Base-by-base conservation (phyloP, 2,329 filamentous ascomycete genomes). In the Coniochaeta sp. region DNA sequence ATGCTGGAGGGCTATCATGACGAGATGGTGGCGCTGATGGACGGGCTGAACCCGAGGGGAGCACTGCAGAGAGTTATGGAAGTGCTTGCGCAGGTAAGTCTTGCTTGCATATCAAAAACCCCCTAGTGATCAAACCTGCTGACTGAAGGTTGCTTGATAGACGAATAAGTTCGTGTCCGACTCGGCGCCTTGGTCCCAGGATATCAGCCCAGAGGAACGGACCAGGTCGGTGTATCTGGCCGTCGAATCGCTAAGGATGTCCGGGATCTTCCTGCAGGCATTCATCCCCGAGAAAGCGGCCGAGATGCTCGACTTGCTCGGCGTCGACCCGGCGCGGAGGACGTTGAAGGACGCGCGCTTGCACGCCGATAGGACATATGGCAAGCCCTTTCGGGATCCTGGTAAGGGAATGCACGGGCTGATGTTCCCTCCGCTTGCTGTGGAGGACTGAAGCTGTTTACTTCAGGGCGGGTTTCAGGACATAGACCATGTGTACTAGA, bases 221-320 rank as follows among this genome's bases (percentile, higher is more conserved):
- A 69, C 85, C 14, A 71, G 76, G 58, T 77, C 79, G 32, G 75
- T 99, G 26, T 96, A 82, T 65, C 76, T 86, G 40, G 75, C 77
- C 40, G 80, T 85, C 8, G 94, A 99, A 69, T 80, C 86, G 4
- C 66, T 96, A 46, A 86, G 94, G 32, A 81, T 96, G 22, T 74
- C 77, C 1, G 89, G 85, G 13, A 96, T 99, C 59, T 73, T 97
- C 46, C 72, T 99, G 45, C 91, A 96, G 67, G 91, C 94, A 1
- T 89, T 91, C 63, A 95, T 99, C 79, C 94, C 94, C 0, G 75
- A 72, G 35, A 95, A 95, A 67, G 80, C 89, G 46, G 69, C 70
- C 10, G 72, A 81, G 57, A 68, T 96, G 28, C 78, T 99, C 1
- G 86, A 96, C 64, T 79, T 86, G 61, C 72, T 99, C 8, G 86